Evolutionary conservation across 1,139 yeast genomes (phyloP), one percentile per base, ranked within the genome.

Genomic region (Lodderomyces metapsilosis): DNA sequence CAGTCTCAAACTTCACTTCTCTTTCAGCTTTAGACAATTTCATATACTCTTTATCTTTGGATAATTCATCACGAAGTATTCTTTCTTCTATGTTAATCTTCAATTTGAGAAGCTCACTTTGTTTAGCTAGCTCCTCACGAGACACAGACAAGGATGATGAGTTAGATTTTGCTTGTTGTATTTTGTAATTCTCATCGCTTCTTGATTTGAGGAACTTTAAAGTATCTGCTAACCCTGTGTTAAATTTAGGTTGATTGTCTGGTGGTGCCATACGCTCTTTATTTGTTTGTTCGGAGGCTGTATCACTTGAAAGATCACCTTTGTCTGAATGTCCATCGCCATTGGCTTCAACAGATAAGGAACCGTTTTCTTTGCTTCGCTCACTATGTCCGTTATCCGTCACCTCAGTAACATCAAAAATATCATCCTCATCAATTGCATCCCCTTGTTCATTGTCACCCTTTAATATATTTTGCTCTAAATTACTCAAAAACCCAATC

Each of bases 211-310:
- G 64, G 46, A 80, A 74, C 39, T 67, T 67, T 40, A 86, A 66
- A 0, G 89, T 76, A 3, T 78, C 72, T 3, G 82, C 84, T 31
- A 84, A 55, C 0, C 88, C 84, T 16, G 71, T 69, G 24, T 63
- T 61, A 43, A 79, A 72, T 34, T 34, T 41, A 2, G 54, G 53
- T 17, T 37, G 38, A 18, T 27, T 18, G n/a, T 24, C 34, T 16
- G n/a, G n/a, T n/a, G n/a, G n/a, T n/a, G n/a, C n/a, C n/a, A n/a
- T n/a, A n/a, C n/a, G n/a, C n/a, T n/a, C n/a, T n/a, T n/a, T n/a
- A n/a, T n/a, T n/a, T n/a, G n/a, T n/a, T n/a, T n/a, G n/a, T n/a
- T n/a, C n/a, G n/a, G n/a, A n/a, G n/a, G n/a, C n/a, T n/a, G n/a
- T n/a, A n/a, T n/a, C n/a, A n/a, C n/a, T n/a, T n/a, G n/a, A n/a